phyloP scores from a whole-genome alignment of 371 early-diverging fungal genomes.

The Apophysomyces elegans region DNA sequence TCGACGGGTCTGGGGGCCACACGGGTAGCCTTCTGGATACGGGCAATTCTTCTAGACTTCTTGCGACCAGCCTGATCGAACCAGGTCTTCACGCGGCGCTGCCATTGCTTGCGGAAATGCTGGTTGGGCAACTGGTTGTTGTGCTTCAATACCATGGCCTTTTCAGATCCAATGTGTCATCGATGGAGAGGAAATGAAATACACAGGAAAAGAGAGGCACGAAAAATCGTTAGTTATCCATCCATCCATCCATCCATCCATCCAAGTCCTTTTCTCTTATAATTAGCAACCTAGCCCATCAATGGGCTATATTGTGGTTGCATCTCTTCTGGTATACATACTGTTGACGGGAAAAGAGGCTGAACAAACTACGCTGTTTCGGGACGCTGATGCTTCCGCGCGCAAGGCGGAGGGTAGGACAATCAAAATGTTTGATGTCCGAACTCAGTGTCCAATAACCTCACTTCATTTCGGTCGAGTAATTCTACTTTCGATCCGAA shows the following conservation, averaged over 20 bases:
- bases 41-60: conserved; percentile 86
- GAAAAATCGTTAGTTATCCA: conserved; percentile 15
- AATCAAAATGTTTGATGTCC: background rate
- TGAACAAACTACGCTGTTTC: conserved; percentile 12
- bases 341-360: conserved; percentile 16
- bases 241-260: conserved; percentile 17
- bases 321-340: conserved; percentile 9
- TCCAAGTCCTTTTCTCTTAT: conserved; percentile 6
- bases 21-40: conserved; percentile 95
- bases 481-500: too few relatives aligned
- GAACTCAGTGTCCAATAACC: background rate
- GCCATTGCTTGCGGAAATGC: conserved; percentile 99
- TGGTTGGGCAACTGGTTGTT: conserved; percentile 98
- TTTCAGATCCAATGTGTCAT: background rate
- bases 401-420: conserved; percentile 17
- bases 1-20: conserved; percentile 98
- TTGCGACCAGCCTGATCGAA: conserved; percentile 99
- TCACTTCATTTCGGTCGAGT: background rate
- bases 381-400: conserved; percentile 8
- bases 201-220: conserved; percentile 5
- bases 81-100: conserved; percentile 98
- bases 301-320: background rate
- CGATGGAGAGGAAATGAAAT: conserved; percentile 1
- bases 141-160: conserved; percentile 86
- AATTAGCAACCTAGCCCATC: background rate